A percentile compares a stretch with the other conserved stretches of the same genome.
phyloP scores from a whole-genome alignment of 1,139 yeast genomes.

The Candida tetrigidarum region DNA sequence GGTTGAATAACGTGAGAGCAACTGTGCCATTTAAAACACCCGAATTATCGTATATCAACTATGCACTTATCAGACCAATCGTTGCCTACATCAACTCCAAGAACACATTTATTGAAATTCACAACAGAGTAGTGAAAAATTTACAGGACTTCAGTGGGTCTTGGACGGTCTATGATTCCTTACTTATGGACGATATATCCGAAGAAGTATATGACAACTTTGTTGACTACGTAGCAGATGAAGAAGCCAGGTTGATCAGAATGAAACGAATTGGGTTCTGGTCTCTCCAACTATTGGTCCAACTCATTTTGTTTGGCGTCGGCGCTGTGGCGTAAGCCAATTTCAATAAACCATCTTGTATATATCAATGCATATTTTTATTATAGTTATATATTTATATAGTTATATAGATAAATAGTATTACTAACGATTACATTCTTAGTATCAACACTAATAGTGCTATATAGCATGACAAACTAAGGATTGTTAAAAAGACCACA shows the following conservation, averaged over 20 bases:
- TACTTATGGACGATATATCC: constrained; percentile 89
- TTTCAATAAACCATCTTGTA: not conserved
- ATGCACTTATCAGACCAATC: constrained; percentile 90
- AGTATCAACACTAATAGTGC: constrained; percentile 46
- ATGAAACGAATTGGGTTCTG: constrained; percentile 90
- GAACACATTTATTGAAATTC: constrained; percentile 86
- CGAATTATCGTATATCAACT: constrained; percentile 85
- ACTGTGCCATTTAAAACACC: constrained; percentile 84
- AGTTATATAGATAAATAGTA: not conserved
- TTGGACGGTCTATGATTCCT: constrained; percentile 94
- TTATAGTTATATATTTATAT: too few relatives aligned
- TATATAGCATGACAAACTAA: constrained; percentile 51
- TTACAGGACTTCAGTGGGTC: constrained; percentile 53
- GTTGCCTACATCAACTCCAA: constrained; percentile 93
- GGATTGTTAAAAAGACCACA: constrained; percentile 43
- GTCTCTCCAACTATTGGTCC: constrained; percentile 86
- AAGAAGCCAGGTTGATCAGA: constrained; percentile 71
- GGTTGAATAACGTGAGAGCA: constrained; percentile 85
- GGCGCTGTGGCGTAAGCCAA: constrained; percentile 45
- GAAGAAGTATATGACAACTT: constrained; percentile 91
- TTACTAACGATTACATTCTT: constrained; percentile 29
- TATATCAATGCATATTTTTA: constrained; percentile 2
- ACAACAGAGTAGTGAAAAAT: constrained; percentile 72
- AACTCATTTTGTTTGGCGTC: constrained; percentile 77
- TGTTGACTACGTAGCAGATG: constrained; percentile 87